These are phyloP conservation scores for Phaeosphaeriaceae sp. DNA, from an alignment of 2,329 filamentous ascomycete genomes.

Conservation along the genomic window DNA sequence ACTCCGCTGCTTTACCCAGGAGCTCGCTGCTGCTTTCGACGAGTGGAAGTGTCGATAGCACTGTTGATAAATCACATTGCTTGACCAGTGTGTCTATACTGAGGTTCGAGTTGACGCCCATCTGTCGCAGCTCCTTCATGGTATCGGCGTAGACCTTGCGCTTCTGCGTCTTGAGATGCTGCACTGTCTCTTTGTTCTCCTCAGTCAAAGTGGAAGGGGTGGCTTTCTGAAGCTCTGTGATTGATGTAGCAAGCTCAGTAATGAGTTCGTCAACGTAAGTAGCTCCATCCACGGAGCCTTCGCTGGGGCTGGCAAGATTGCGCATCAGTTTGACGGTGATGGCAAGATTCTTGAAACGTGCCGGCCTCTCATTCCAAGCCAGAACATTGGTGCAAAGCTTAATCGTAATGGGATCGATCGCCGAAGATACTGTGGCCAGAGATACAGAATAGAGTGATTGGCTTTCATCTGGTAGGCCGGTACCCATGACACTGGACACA, in stretches of 20 bases:
- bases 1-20: constrained; percentile 59
- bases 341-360: constrained; percentile 74
- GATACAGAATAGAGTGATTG: constrained; percentile 12
- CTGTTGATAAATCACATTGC: constrained; percentile 73
- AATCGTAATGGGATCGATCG: constrained; percentile 21
- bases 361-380: constrained; percentile 56
- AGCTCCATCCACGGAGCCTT: constrained; percentile 63
- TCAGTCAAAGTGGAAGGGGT: constrained; percentile 84
- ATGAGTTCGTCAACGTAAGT: constrained; percentile 72
- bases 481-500: constrained; percentile 65
- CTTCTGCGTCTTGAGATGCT: constrained; percentile 91
- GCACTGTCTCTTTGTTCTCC: constrained; percentile 83
- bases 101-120: constrained; percentile 89
- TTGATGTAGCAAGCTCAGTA: constrained; percentile 71
- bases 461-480: constrained; percentile 41
- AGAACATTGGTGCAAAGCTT: constrained; percentile 34
- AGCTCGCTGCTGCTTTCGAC: constrained; percentile 35
- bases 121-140: constrained; percentile 79
- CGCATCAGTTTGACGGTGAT: constrained; percentile 79
- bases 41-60: constrained; percentile 67
- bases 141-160: constrained; percentile 90
- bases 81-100: constrained; percentile 74
- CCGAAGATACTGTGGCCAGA: constrained; percentile 20
- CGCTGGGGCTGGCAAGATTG: constrained; percentile 64
- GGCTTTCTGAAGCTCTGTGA: constrained; percentile 78